A percentile compares a stretch with the other conserved stretches of the same genome.
phyloP scores from a whole-genome alignment of 305 asterid species.

The Andrographis paniculata region DNA sequence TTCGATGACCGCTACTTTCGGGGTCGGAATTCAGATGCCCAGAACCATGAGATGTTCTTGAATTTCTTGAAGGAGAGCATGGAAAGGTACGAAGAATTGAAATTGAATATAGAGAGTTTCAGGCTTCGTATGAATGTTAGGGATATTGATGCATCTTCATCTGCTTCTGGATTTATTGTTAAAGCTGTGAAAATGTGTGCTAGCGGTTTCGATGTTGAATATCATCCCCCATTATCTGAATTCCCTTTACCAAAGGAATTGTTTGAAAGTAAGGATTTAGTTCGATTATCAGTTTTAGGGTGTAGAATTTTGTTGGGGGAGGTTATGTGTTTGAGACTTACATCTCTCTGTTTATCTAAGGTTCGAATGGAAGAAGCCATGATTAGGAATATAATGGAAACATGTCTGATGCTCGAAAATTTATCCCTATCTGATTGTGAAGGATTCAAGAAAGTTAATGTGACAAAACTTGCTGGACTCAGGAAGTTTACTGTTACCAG shows the following conservation, averaged over 20 bases:
- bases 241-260: conserved; percentile 10
- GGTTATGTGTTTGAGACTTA: conserved; percentile 1
- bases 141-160: conserved; percentile 1
- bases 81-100: conserved; percentile 13
- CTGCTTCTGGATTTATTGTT: conserved; percentile 9
- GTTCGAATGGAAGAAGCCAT: too few relatives aligned
- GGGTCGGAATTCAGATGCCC: not conserved
- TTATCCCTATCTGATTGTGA: too few relatives aligned
- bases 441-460: too few relatives aligned
- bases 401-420: too few relatives aligned
- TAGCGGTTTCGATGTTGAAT: conserved; percentile 3
- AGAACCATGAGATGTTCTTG: not conserved
- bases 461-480: too few relatives aligned
- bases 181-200: conserved; percentile 18
- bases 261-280: not conserved
- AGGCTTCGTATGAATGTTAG: not conserved
- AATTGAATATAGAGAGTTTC: conserved; percentile 13
- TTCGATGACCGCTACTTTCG: conserved; percentile 10
- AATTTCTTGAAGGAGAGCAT: conserved; percentile 3
- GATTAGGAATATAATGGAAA: too few relatives aligned
- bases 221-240: not conserved
- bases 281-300: not conserved
- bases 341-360: conserved; percentile 2
- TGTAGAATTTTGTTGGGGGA: not conserved
- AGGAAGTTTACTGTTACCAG: too few relatives aligned